Conservation (phyloP, 108 stramenopile species). For the Skeletonema costatum region DNA sequence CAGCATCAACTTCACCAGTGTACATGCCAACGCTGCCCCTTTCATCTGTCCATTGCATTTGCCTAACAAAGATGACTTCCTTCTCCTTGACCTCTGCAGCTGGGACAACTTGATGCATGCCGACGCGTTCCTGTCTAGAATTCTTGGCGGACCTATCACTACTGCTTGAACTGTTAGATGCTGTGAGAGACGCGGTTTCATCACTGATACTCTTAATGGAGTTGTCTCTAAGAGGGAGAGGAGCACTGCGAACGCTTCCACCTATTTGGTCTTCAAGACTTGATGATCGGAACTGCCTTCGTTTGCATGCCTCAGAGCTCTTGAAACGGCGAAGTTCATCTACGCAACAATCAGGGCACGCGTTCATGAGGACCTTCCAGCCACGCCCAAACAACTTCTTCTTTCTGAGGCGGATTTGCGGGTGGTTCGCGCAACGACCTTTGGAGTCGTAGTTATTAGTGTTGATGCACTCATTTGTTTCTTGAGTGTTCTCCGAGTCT, state of each 20-base stretch:
- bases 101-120: background rate
- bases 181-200: background rate
- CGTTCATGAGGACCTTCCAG: conserved; percentile 50
- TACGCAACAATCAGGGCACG: conserved; percentile 51
- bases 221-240: background rate
- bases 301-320: background rate
- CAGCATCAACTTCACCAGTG: conserved; percentile 32
- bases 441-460: conserved; percentile 42
- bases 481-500: background rate
- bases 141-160: background rate
- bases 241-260: background rate
- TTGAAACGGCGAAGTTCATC: conserved; percentile 33
- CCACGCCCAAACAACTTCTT: conserved; percentile 45
- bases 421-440: conserved; percentile 41
- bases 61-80: conserved; percentile 21
- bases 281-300: background rate
- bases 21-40: conserved; percentile 34
- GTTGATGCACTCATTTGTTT: background rate
- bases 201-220: background rate
- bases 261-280: background rate
- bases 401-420: conserved; percentile 43
- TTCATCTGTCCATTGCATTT: conserved; percentile 39
- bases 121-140: conserved; percentile 11
- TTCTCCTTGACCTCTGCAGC: background rate
- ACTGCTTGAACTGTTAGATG: background rate